Conservation (phyloP, 2,329 filamentous ascomycete species). For the Thielaviopsis populi region DNA sequence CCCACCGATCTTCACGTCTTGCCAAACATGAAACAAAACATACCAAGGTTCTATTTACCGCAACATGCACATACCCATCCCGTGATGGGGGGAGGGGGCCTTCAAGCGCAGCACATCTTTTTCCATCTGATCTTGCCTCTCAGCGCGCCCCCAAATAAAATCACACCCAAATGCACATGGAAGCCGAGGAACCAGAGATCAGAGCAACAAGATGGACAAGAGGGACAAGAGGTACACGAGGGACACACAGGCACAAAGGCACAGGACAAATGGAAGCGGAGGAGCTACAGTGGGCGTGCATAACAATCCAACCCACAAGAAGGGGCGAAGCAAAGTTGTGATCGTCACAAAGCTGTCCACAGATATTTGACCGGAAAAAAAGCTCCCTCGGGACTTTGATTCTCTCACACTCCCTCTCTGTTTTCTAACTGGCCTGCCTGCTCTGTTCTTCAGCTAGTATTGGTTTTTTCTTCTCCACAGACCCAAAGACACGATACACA, state of each 20-base stretch:
- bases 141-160: not conserved
- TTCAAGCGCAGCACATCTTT: not conserved
- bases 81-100: not conserved
- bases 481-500: slow-evolving; percentile 1
- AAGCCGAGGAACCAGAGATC: not conserved
- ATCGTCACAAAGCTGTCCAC: not conserved
- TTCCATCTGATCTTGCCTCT: not conserved
- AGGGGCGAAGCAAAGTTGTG: not conserved
- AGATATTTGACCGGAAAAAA: not conserved
- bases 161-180: not conserved
- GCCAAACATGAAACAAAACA: slow-evolving; percentile 2
- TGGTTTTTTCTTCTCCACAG: not conserved
- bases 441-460: too few species aligned
- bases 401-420: not conserved
- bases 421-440: not conserved
- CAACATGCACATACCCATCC: not conserved
- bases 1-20: not conserved
- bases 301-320: not conserved
- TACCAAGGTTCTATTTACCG: not conserved
- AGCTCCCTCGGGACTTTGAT: not conserved
- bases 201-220: not conserved
- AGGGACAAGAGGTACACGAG: too few species aligned
- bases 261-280: not conserved
- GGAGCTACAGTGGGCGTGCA: not conserved
- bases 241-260: not conserved